Percentiles rank a stretch among this genome's conserved stretches.
phyloP scores from a whole-genome alignment of 2,329 filamentous ascomycete genomes.

The Colletotrichum tropicicola region DNA sequence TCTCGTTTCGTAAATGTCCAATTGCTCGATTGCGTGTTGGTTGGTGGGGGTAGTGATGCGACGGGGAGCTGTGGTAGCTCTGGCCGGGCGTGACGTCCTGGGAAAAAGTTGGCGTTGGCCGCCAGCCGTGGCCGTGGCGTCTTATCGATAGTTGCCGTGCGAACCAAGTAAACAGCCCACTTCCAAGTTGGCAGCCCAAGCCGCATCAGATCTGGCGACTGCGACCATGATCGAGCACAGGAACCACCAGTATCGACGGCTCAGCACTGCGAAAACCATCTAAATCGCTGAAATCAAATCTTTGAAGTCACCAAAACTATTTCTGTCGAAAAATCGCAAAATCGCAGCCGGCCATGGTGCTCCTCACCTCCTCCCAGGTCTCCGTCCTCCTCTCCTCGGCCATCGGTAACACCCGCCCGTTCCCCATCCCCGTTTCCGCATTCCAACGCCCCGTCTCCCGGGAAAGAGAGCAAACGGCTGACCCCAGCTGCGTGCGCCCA shows the following conservation, averaged over 20 bases:
- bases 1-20: no score
- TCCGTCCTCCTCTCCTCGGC: conserved; percentile 71
- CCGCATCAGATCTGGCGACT: conserved; percentile 10
- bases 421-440: conserved; percentile 20
- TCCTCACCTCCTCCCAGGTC: conserved; percentile 76
- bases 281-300: neutral
- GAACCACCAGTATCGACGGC: neutral
- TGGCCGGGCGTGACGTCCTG: conserved; percentile 1
- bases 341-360: conserved; percentile 42
- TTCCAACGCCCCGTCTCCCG: conserved; percentile 17
- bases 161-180: conserved; percentile 41
- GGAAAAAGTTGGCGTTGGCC: conserved; percentile 20
- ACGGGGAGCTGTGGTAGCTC: neutral
- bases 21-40: neutral
- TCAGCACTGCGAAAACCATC: neutral
- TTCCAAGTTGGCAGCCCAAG: conserved; percentile 5
- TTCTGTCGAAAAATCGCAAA: neutral
- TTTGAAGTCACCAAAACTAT: no score
- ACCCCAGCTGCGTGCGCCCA: conserved; percentile 6
- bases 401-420: conserved; percentile 61
- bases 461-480: neutral
- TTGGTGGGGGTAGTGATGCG: neutral
- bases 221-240: neutral
- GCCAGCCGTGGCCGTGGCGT: conserved; percentile 21
- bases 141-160: conserved; percentile 56